Base-by-base conservation (phyloP, 257 asterid genomes). In the Solanum tarapatanum region DNA sequence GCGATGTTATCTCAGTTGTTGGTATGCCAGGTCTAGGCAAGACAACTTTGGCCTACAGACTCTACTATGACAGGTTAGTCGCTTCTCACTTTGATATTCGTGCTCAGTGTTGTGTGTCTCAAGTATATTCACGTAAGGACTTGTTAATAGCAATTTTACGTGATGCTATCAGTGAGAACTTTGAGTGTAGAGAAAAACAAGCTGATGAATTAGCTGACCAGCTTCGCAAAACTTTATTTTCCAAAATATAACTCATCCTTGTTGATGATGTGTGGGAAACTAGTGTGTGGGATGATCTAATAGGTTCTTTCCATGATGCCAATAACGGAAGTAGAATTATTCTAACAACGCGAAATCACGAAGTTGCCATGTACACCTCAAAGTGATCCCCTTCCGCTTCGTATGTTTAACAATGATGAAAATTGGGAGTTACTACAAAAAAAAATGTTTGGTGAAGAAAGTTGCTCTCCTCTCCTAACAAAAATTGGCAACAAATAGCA, bases 21-120 rank as follows among this genome's bases (percentile, higher is more conserved):
- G 88, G 88, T 3, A 74, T 74, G 88, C 58, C 85, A 12, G 88
- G 85, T 21, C 77, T 21, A 23, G 85, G 76, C 3, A 86, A 86
- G 77, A 86, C 77, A 30, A 86, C 88, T 86, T 21, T 86, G 11
- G 88, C 88, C 24, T 45, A 70, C 14, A 73, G 80, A 86, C 70
- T 86, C 62, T 86, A 74, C 26, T 23, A 21, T 75, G 85, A 55
- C 48, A 23, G 1, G 51, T 86, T 0, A 26, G 26, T 86, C 37
- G 0, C 2, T 13, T 2, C 4, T 4, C 41, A 86, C 85, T 86
- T 86, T n/a, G 11, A 86, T 0, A 14, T 74, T 86, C 88, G 85
- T 74, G 88, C 58, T 21, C 17, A 35, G 30, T 74, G 82, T 19
- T 74, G 30, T 21, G 82, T 75, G 32, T 86, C 88, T 77, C 88